These are phyloP conservation scores for Petunia axillaris DNA, from an alignment of 257 asterid genomes.

Conservation along the genomic window DNA sequence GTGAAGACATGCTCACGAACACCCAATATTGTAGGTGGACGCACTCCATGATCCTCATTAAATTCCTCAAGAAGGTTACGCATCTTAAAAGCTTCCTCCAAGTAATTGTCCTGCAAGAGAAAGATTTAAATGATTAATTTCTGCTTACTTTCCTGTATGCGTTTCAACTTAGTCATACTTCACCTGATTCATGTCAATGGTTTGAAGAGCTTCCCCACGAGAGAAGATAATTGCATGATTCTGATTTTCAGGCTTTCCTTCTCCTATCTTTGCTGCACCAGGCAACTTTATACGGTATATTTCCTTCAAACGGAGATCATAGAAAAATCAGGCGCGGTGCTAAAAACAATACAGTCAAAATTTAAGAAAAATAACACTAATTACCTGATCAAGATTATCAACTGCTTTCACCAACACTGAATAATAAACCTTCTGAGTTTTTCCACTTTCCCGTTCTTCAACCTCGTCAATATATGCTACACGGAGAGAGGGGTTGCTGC, in stretches of 20 bases:
- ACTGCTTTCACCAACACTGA: slow-evolving; percentile 95
- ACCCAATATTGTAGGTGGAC: slow-evolving; percentile 92
- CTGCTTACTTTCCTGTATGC: slow-evolving; percentile 22
- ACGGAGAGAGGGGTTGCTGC: slow-evolving; percentile 96
- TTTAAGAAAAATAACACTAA: slow-evolving; percentile 25
- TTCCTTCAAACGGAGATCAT: slow-evolving; percentile 60
- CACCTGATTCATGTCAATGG: slow-evolving; percentile 99
- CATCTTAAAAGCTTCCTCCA: slow-evolving; percentile 99
- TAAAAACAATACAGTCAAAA: not conserved
- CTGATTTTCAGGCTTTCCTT: slow-evolving; percentile 99
- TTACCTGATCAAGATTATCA: slow-evolving; percentile 97
- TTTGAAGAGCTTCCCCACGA: slow-evolving; percentile 99
- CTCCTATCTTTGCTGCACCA: slow-evolving; percentile 93
- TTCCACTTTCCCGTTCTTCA: slow-evolving; percentile 89
- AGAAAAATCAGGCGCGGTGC: slow-evolving; percentile 32
- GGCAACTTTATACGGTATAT: slow-evolving; percentile 97
- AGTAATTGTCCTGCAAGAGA: slow-evolving; percentile 75
- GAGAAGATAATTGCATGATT: slow-evolving; percentile 91
- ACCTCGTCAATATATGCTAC: slow-evolving; percentile 97
- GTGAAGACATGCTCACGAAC: slow-evolving; percentile 97
- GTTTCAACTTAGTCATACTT: slow-evolving; percentile 33
- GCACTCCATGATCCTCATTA: slow-evolving; percentile 95
- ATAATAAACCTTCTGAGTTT: slow-evolving; percentile 77
- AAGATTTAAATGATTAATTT: slow-evolving; percentile 28
- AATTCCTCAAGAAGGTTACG: slow-evolving; percentile 96